Conservation (phyloP, 176 grass and related monocot species). For the Themeda triandra region DNA sequence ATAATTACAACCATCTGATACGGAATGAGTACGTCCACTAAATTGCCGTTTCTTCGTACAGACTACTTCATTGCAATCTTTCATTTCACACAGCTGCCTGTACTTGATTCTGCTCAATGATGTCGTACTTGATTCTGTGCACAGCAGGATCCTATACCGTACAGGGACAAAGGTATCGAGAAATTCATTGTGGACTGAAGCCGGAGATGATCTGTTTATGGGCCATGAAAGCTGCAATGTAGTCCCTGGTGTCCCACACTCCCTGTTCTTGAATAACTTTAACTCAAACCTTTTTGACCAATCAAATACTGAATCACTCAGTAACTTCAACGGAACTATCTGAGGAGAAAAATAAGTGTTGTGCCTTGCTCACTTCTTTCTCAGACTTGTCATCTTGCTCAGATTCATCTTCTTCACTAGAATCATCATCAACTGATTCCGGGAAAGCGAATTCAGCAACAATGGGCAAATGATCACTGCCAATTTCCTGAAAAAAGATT, state of each 20-base stretch:
- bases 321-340: slow-evolving; percentile 1
- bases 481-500: slow-evolving; percentile 59
- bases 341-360: slow-evolving; percentile 21
- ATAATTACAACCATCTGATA: neutral
- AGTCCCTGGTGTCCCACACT: neutral
- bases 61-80: slow-evolving; percentile 19
- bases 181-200: neutral
- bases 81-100: slow-evolving; percentile 16
- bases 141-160: neutral
- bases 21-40: neutral
- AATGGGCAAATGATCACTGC: slow-evolving; percentile 83
- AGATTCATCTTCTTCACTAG: neutral
- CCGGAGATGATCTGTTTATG: neutral
- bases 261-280: neutral
- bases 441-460: slow-evolving; percentile 76
- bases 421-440: neutral
- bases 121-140: neutral
- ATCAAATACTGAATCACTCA: slow-evolving; percentile 9
- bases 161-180: neutral
- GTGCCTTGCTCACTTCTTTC: neutral
- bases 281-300: neutral
- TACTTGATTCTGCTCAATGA: slow-evolving; percentile 7
- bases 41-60: neutral
- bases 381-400: slow-evolving; percentile 16
- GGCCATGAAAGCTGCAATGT: neutral